phyloP scores from a whole-genome alignment of 2,329 filamentous ascomycete species.

The Emergomyces orientalis region DNA sequence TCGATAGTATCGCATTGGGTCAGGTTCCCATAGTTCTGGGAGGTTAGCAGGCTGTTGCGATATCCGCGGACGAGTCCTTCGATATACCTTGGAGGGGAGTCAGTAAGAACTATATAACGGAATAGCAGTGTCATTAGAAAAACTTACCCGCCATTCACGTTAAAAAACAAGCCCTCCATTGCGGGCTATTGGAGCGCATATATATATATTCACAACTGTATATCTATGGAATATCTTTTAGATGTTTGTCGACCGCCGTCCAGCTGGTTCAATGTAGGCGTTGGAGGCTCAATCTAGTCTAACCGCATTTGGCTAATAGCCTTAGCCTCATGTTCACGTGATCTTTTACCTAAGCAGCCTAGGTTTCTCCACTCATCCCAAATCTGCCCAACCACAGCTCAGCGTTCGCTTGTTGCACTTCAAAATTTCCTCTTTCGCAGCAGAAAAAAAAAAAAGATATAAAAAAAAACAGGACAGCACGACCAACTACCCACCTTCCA shows the following conservation, averaged over 20 bases:
- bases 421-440: constrained; percentile 27
- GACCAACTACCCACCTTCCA: neutral
- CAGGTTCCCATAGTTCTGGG: constrained; percentile 87
- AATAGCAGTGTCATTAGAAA: neutral
- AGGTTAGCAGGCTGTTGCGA: constrained; percentile 82
- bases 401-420: constrained; percentile 26
- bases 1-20: constrained; percentile 97
- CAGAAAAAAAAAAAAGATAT: constrained; percentile 15
- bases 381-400: constrained; percentile 23
- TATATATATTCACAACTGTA: neutral
- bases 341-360: neutral
- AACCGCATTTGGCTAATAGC: neutral
- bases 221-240: neutral
- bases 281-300: neutral
- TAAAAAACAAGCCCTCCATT: constrained; percentile 93
- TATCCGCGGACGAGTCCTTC: constrained; percentile 97
- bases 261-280: neutral
- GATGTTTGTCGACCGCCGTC: neutral
- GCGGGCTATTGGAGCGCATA: neutral
- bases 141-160: constrained; percentile 79
- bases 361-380: constrained; percentile 4
- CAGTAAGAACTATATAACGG: constrained; percentile 4
- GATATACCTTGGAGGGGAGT: constrained; percentile 59
- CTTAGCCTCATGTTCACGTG: neutral
- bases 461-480: constrained; percentile 9